These are phyloP conservation scores for Atalantia buxifolia DNA, from an alignment of 345 rosid genomes.

Conservation along the genomic window DNA sequence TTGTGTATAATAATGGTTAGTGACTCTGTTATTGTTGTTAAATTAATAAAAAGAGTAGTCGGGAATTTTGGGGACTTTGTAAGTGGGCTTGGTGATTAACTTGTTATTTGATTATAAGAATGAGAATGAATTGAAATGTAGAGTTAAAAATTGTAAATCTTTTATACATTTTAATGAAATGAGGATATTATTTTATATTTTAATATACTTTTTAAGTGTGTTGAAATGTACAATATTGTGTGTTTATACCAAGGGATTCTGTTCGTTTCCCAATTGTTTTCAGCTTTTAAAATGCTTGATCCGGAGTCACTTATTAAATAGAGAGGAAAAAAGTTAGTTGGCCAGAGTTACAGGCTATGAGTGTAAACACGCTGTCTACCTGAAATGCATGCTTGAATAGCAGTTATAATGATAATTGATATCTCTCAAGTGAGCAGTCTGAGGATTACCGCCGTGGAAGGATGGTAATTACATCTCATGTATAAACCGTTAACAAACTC, in stretches of 20 bases:
- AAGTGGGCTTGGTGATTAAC: conserved; percentile 1
- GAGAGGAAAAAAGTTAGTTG: not conserved
- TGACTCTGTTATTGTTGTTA: conserved; percentile 12
- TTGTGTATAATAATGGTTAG: conserved; percentile 20
- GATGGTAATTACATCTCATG: not conserved
- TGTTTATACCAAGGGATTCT: not conserved
- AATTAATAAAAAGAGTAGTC: not conserved
- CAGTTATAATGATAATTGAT: not conserved
- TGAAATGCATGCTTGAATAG: not conserved
- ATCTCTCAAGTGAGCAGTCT: not conserved
- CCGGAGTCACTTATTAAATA: not conserved
- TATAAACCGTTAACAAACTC: not conserved
- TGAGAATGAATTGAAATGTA: not conserved
- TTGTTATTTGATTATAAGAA: not conserved
- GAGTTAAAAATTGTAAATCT: not conserved
- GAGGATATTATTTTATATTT: not conserved
- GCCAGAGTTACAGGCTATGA: not conserved
- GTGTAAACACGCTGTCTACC: not conserved
- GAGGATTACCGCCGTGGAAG: not conserved
- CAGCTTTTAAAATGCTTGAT: not conserved
- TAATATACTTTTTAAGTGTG: too few species aligned
- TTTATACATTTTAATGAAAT: not conserved
- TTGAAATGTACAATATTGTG: not conserved
- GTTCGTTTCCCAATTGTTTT: not conserved
- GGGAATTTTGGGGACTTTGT: not conserved